Evolutionary conservation across 495 filamentous ascomycete genomes (phyloP).

Genomic region (Penicillium cosmopolitanum): DNA sequence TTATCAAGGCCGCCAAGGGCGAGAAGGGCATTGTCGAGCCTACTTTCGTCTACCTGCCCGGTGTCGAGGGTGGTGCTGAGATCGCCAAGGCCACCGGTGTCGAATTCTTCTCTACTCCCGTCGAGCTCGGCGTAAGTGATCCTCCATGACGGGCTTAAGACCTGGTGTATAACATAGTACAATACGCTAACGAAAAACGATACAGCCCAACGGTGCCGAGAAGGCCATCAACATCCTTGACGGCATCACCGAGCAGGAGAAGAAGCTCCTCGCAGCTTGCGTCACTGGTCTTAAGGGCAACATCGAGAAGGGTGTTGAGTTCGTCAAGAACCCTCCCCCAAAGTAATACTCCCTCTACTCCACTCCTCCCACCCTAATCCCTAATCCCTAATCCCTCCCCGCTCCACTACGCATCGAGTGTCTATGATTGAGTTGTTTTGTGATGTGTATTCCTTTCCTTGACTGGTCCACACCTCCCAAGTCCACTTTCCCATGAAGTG

Average conservation of each 20-base stretch:
- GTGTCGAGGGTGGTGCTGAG: constrained; percentile 82
- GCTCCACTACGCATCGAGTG: too few relatives aligned
- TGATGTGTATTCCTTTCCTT: constrained; percentile 16
- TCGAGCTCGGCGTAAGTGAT: constrained; percentile 86
- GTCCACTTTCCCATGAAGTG: background rate
- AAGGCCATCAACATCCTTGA: constrained; percentile 79
- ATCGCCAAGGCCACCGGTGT: constrained; percentile 79
- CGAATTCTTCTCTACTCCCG: constrained; percentile 94
- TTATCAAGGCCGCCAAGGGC: constrained; percentile 85
- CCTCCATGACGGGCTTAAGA: background rate
- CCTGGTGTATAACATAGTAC: background rate
- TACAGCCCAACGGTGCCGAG: constrained; percentile 77
- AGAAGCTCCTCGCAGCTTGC: constrained; percentile 77
- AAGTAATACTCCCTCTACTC: constrained; percentile 54
- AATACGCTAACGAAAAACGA: constrained; percentile 19
- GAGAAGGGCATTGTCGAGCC: constrained; percentile 92
- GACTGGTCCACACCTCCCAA: constrained; percentile 14
- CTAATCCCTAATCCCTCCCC: background rate
- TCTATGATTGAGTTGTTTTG: too few relatives aligned
- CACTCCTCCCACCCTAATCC: constrained; percentile 27
- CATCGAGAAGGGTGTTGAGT: constrained; percentile 90
- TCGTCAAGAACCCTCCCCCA: constrained; percentile 80
- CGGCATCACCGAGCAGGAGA: constrained; percentile 76
- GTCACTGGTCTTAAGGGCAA: constrained; percentile 82
- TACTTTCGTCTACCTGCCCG: constrained; percentile 91